Percentiles rank a stretch among this genome's conserved stretches.
Conservation (phyloP, 2,329 filamentous ascomycete genomes). For the Reticulascus tulasneorum region DNA sequence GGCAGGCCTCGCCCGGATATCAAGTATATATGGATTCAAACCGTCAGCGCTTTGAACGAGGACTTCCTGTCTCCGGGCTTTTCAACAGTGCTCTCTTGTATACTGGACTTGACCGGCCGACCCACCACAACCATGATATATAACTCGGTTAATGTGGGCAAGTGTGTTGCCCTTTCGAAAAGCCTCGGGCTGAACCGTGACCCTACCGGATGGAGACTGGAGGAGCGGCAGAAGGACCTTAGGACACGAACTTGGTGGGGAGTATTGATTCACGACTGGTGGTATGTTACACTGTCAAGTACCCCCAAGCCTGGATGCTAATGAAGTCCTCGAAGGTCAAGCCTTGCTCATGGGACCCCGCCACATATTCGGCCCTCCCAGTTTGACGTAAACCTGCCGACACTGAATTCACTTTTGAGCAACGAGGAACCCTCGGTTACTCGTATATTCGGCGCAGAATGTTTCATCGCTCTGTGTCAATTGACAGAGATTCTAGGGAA, state of each 20-base stretch:
- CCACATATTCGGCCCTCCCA: background rate
- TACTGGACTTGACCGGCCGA: constrained; percentile 3
- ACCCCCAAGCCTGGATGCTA: background rate
- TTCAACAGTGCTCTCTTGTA: constrained; percentile 5
- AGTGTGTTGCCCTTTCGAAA: constrained; percentile 1
- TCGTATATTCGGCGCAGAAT: constrained; percentile 1
- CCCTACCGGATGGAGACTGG: constrained; percentile 2
- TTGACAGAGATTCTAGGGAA: constrained; percentile 2
- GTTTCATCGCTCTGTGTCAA: constrained; percentile 3
- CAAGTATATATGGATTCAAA: constrained; percentile 4
- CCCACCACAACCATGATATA: constrained; percentile 5
- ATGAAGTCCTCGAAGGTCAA: constrained; percentile 1
- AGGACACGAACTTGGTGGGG: constrained; percentile 4
- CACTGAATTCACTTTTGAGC: background rate
- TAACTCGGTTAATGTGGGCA: constrained; percentile 6
- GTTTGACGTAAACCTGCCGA: constrained; percentile 1
- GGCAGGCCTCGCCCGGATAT: constrained; percentile 2
- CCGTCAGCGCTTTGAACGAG: constrained; percentile 5
- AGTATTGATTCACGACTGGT: constrained; percentile 5
- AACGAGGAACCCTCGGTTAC: background rate
- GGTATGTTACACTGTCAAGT: background rate
- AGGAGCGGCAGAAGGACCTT: constrained; percentile 2
- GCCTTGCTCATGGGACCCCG: constrained; percentile 2
- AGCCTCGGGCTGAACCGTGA: constrained; percentile 6
- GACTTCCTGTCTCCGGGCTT: constrained; percentile 4